A percentile compares a stretch with the other conserved stretches of the same genome.
phyloP scores from a whole-genome alignment of 257 asterid genomes.

The Coffea canephora region DNA sequence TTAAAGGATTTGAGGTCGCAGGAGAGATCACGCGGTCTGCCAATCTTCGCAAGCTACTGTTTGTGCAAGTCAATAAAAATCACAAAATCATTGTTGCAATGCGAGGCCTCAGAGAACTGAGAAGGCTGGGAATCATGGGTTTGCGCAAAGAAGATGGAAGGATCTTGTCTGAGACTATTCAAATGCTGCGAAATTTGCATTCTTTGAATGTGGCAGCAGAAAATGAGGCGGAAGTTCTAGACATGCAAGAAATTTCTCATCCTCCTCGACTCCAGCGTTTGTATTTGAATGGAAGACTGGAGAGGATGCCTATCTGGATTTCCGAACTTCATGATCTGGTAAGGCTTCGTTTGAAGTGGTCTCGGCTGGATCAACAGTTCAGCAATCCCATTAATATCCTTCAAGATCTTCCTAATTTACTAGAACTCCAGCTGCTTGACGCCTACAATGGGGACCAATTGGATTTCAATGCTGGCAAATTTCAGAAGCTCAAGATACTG shows the following conservation, averaged over 20 bases:
- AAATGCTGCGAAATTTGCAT: neutral
- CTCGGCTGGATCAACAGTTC: neutral
- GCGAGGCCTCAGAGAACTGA: slow-evolving; percentile 9
- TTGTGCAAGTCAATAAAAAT: neutral
- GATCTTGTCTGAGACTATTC: slow-evolving; percentile 2
- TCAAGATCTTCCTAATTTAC: slow-evolving; percentile 22
- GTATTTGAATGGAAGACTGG: too few relatives aligned
- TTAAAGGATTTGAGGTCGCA: too few relatives aligned
- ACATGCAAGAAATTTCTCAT: too few relatives aligned
- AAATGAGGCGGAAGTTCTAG: too few relatives aligned
- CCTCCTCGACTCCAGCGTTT: too few relatives aligned
- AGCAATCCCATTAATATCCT: slow-evolving; percentile 18
- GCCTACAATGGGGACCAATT: slow-evolving; percentile 18
- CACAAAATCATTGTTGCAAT: neutral
- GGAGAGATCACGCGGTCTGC: too few relatives aligned
- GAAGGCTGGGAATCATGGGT: slow-evolving; percentile 20
- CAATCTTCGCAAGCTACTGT: too few relatives aligned
- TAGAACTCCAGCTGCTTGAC: slow-evolving; percentile 28
- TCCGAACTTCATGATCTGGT: too few relatives aligned
- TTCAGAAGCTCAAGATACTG: too few relatives aligned
- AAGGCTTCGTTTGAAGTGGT: neutral
- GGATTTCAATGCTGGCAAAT: neutral
- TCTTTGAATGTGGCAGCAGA: too few relatives aligned
- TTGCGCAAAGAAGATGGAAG: neutral
- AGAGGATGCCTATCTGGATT: too few relatives aligned